Evolutionary conservation across 495 filamentous ascomycete species (phyloP), one percentile per base, ranked within the genome.

Genomic region (Aspergillus homomorphus): DNA sequence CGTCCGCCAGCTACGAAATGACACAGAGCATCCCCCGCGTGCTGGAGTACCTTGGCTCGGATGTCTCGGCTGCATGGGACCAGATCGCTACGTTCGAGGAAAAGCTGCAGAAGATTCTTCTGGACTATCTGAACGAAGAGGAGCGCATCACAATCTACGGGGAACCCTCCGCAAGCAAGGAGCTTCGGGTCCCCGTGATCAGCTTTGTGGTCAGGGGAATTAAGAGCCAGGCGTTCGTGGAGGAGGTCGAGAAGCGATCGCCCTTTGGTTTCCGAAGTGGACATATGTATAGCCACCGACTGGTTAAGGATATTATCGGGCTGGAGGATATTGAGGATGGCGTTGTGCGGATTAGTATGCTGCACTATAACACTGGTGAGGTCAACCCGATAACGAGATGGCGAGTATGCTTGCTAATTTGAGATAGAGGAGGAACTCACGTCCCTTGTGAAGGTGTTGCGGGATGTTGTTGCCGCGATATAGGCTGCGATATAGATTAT

Each of bases 291-390:
- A 84, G 80, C 51, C 76, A 84, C 54, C 68, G 86, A 58, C 63
- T 91, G 64, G 70, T 84, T 10, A 61, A 78, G 43, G 82, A 87
- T n/a, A 70, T 87, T 8, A 66, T 89, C 26, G 80, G 80, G 2
- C 60, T 89, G 54, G 78, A 59, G 41, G 67, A 72, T 60, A 58
- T 67, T 42, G 67, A 75, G 43, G 83, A 86, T 59, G 88, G 87
- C 1, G 84, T 91, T 19, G 79, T 89, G 16, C 80, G 88, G 67
- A 84, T 89, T 38, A 86, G 82, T 62, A 76, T 89, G 74, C 80
- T 87, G 68, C 87, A 90, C 74, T 91, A 91, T 73, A 92, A 91
- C 65, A 89, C 84, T 7, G 72, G 86, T 86, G 64, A 80, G 82
- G 77, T 51, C 51, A 20, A 12, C 4, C 7, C 0, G 8, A 18